These are phyloP conservation scores for Sophora flavescens DNA, from an alignment of 306 rosid species.

Conservation along the genomic window DNA sequence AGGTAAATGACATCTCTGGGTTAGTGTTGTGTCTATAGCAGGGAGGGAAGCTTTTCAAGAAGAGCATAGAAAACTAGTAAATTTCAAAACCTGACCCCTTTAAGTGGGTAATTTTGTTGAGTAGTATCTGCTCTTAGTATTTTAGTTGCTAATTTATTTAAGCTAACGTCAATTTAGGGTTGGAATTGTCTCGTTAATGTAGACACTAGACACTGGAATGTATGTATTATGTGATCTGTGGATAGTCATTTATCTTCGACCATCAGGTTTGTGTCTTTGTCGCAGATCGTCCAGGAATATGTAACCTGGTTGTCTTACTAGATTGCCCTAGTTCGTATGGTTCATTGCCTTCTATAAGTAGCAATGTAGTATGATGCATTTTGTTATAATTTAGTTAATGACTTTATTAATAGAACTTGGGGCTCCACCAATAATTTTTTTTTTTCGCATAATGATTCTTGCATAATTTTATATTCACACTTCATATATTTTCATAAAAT, in stretches of 20 bases:
- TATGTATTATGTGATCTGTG: constrained; percentile 21
- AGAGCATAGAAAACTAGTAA: not conserved
- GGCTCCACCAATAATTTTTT: not conserved
- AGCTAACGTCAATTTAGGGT: constrained; percentile 16
- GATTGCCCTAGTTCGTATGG: not conserved
- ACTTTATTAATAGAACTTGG: not conserved
- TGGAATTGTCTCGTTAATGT: not conserved
- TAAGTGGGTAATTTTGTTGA: not conserved
- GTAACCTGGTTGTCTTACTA: not conserved
- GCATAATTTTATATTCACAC: not conserved
- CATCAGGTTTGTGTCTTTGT: not conserved
- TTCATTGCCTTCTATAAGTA: not conserved
- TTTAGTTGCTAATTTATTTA: constrained; percentile 27
- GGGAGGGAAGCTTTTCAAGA: constrained; percentile 20
- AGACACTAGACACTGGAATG: constrained; percentile 22
- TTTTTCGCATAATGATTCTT: not conserved
- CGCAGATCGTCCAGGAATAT: not conserved
- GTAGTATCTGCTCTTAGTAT: not conserved
- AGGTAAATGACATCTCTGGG: constrained; percentile 34
- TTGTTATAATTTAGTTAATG: not conserved
- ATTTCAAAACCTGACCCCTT: constrained; percentile 43
- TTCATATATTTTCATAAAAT: not conserved
- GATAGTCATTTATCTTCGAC: not conserved
- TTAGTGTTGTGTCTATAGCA: not conserved
- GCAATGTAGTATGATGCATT: not conserved